A percentile compares a stretch with the other conserved stretches of the same genome.
Evolutionary conservation across 192 early-diverging fungal genomes (phyloP).

Genomic region (Chytriomyces hyalinus): DNA sequence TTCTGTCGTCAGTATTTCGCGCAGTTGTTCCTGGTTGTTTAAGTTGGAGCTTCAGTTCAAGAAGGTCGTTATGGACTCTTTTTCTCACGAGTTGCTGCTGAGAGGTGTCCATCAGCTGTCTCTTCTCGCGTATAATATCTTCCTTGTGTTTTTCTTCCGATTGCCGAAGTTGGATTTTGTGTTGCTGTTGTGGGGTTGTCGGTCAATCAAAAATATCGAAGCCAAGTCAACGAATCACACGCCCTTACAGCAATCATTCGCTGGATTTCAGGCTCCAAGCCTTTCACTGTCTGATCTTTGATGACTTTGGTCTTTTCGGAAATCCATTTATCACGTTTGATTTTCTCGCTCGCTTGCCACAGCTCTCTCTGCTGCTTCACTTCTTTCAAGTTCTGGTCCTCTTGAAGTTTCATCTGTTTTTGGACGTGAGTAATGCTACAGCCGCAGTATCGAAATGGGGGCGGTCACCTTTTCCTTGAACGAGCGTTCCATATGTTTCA

Average conservation of each 20-base stretch:
- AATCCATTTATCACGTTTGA: slow-evolving; percentile 71
- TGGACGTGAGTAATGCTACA: background rate
- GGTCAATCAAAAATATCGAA: slow-evolving; percentile 3
- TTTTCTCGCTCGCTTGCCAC: slow-evolving; percentile 63
- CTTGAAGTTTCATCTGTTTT: slow-evolving; percentile 45
- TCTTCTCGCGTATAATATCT: slow-evolving; percentile 52
- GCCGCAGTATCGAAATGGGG: background rate
- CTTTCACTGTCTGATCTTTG: slow-evolving; percentile 66
- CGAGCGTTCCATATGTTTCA: slow-evolving; percentile 54
- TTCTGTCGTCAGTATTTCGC: slow-evolving; percentile 51
- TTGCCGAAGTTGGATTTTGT: slow-evolving; percentile 60
- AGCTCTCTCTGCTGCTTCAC: slow-evolving; percentile 60
- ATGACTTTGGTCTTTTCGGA: slow-evolving; percentile 63
- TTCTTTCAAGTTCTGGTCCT: slow-evolving; percentile 56
- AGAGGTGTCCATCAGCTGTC: slow-evolving; percentile 48
- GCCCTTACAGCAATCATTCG: slow-evolving; percentile 55
- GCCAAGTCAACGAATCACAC: slow-evolving; percentile 7
- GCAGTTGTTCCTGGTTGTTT: slow-evolving; percentile 41
- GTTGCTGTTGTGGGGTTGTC: slow-evolving; percentile 48
- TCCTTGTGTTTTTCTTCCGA: slow-evolving; percentile 61
- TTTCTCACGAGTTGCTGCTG: slow-evolving; percentile 55
- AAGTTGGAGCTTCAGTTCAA: background rate
- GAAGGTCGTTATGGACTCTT: background rate
- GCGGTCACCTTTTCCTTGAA: slow-evolving; percentile 52
- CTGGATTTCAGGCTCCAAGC: slow-evolving; percentile 68